These are phyloP conservation scores for Stereum hirsutum DNA, from an alignment of 1,284 basidiomycete species.

Conservation along the genomic window DNA sequence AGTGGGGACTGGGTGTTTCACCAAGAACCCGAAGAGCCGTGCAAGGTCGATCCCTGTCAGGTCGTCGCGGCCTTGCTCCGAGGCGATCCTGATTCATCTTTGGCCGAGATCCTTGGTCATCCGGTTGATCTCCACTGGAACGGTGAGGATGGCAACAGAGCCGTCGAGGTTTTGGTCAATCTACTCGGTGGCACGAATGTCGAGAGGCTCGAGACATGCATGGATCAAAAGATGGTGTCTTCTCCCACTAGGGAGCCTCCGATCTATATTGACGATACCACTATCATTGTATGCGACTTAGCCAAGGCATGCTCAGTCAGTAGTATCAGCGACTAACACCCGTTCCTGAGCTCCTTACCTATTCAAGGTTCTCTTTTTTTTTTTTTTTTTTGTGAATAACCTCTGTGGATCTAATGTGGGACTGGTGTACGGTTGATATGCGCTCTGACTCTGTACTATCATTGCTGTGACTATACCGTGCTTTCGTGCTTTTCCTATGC, in stretches of 20 bases:
- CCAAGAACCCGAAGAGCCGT: background rate
- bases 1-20: background rate
- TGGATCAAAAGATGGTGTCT: background rate
- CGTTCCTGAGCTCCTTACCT: no score
- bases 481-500: no score
- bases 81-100: background rate
- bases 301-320: no score
- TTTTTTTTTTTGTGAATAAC: no score
- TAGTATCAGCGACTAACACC: no score
- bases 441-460: no score
- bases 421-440: no score
- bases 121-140: background rate
- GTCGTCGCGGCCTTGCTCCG: background rate
- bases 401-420: no score
- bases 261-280: background rate
- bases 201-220: background rate
- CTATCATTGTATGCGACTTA: background rate
- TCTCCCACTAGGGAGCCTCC: background rate
- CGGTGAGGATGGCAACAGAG: background rate
- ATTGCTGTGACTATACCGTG: no score
- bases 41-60: background rate
- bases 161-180: background rate
- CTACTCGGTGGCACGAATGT: background rate
- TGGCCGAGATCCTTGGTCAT: background rate
- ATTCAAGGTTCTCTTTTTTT: no score